Conservation (phyloP, 2,329 filamentous ascomycete genomes). For the Penicillium sp. region DNA sequence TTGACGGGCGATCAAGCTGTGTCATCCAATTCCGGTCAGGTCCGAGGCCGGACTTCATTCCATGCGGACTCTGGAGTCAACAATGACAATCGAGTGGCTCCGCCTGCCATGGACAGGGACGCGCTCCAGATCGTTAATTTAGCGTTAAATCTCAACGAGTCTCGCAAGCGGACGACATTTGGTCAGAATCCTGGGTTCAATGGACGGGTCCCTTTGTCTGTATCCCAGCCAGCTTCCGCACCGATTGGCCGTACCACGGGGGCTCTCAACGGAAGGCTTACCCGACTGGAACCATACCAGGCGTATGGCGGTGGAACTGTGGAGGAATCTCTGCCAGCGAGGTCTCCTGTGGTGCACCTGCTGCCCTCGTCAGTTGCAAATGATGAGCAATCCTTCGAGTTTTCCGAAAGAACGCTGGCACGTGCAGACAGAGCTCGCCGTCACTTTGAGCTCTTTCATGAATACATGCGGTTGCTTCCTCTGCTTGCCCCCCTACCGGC, state of each 20-base stretch:
- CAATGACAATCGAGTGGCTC: conserved; percentile 10
- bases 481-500: conserved; percentile 63
- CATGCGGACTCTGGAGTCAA: conserved; percentile 8
- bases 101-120: conserved; percentile 58
- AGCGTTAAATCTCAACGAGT: conserved; percentile 79
- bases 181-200: conserved; percentile 48
- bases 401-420: conserved; percentile 73
- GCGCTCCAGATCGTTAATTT: conserved; percentile 88
- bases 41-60: conserved; percentile 11
- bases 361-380: conserved; percentile 25
- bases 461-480: conserved; percentile 76
- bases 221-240: conserved; percentile 18
- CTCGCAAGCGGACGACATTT: conserved; percentile 58
- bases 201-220: conserved; percentile 30
- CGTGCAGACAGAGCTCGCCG: conserved; percentile 78
- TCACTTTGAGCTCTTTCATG: conserved; percentile 76
- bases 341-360: conserved; percentile 23
- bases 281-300: too few species aligned
- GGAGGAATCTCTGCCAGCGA: conserved; percentile 8
- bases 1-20: conserved; percentile 7
- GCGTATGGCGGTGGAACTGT: conserved; percentile 17
- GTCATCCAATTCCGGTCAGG: conserved; percentile 8
- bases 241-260: conserved; percentile 18
- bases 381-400: conserved; percentile 41
- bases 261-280: conserved; percentile 7